Base-by-base conservation (phyloP, 257 asterid species). In the Solanum chmielewskii region DNA sequence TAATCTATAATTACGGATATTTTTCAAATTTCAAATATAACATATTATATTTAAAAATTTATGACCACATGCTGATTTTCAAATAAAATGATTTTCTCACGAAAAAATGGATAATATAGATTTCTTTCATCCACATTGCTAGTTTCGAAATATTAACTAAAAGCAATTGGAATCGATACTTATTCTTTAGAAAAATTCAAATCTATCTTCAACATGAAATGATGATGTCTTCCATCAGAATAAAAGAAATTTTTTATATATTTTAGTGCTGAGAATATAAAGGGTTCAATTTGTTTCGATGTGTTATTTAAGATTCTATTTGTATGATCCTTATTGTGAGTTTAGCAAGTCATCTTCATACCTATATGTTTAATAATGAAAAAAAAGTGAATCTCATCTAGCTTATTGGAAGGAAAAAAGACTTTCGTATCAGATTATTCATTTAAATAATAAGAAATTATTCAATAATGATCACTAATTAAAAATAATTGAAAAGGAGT, bases 341-440 rank as follows among this genome's bases (percentile, higher is more conserved):
- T 9, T 47, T 16, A 52, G 60, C 9, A 15, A 52, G 4, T 52
- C 62, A 52, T 52, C 10, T 52, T 52, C 11, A 18, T 52, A 18
- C 10, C n/a, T 49, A 52, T 52, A 6, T 52, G n/a, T 52, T 52
- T 52, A 52, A 52, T 7, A 37, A 37, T 37, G 39, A 37, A 37
- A 52, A 7, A 52, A 52, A 18, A 13, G 62, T 52, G 3, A 9
- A 52, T 52, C n/a, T 18, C 62, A 18, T 52, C 62, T 52, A 0
- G 62, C 62, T 52, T 52, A 52, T 52, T 0, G n/a, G 62, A 49
- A 49, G 60, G 0, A 52, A 15, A 2, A 18, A 6, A 52, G 3
- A 18, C 9, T 18, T 52, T 0, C n/a, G 0, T 52, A 52, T 0
- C 62, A 52, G 3, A 9, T 52, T 16, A 52, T 1, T 52, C 4